A percentile compares a stretch with the other conserved stretches of the same genome.
Evolutionary conservation across 441 rosid species (phyloP).

Genomic region (Arabidopsis lyrata): DNA sequence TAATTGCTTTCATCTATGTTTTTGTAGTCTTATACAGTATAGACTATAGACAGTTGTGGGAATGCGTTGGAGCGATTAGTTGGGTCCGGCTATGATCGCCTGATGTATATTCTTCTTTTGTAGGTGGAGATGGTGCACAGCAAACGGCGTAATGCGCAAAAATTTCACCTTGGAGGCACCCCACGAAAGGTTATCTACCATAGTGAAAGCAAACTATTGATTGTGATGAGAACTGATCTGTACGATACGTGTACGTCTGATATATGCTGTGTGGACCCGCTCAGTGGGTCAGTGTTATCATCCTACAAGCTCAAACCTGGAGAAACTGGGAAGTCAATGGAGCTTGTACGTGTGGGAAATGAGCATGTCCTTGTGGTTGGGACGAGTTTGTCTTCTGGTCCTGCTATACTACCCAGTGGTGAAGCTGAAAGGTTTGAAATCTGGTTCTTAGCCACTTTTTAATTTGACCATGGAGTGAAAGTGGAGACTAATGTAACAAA

Average conservation of each 20-base stretch:
- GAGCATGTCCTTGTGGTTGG: conserved; percentile 90
- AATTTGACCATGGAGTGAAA: conserved; percentile 25
- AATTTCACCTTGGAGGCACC: conserved; percentile 95
- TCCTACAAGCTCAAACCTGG: conserved; percentile 79
- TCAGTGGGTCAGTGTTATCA: conserved; percentile 77
- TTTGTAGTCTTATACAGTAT: conserved; percentile 17
- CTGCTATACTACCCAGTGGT: conserved; percentile 94
- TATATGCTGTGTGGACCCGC: conserved; percentile 89
- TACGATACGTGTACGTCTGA: conserved; percentile 75
- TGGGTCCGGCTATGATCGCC: conserved; percentile 27
- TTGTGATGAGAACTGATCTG: conserved; percentile 95
- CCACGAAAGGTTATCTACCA: conserved; percentile 94
- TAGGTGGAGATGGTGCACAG: conserved; percentile 98
- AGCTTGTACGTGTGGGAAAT: conserved; percentile 80
- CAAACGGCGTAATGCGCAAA: conserved; percentile 91
- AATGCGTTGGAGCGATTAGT: conserved; percentile 19
- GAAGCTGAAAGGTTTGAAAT: conserved; percentile 92
- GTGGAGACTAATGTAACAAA: conserved; percentile 28
- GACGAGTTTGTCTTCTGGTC: conserved; percentile 90
- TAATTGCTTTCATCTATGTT: conserved; percentile 22
- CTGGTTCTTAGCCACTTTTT: conserved; percentile 32
- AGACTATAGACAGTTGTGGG: conserved; percentile 8
- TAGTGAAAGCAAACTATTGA: conserved; percentile 76
- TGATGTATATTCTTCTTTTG: conserved; percentile 44
- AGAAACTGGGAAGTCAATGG: conserved; percentile 97